phyloP scores from a whole-genome alignment of 345 rosid genomes.

The Lepidium aucheri region DNA sequence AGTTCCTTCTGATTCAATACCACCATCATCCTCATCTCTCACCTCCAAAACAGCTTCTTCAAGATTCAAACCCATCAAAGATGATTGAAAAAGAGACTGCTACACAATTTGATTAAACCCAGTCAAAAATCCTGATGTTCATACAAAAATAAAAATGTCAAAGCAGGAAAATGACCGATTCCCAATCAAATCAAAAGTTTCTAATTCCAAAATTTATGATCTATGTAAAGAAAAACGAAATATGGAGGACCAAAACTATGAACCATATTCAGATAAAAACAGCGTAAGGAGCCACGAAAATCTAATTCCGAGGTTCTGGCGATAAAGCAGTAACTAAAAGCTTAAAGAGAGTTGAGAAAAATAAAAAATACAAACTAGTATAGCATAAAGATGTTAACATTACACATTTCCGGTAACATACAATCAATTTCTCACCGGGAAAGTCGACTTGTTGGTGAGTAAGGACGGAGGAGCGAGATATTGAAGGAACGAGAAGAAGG shows the following conservation, averaged over 20 bases:
- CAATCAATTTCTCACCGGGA: not conserved
- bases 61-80: conserved; percentile 37
- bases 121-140: conserved; percentile 3
- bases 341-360: not conserved
- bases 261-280: not conserved
- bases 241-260: not conserved
- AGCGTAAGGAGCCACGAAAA: not conserved
- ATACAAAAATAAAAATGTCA: not conserved
- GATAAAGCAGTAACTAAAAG: not conserved
- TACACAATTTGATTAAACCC: not conserved
- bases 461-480: not conserved
- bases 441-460: not conserved
- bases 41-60: conserved; percentile 26
- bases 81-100: not conserved
- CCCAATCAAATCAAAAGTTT: not conserved
- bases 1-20: conserved; percentile 21
- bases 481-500: not conserved
- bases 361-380: not conserved
- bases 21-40: conserved; percentile 5
- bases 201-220: not conserved
- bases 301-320: not conserved
- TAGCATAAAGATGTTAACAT: not conserved
- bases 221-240: not conserved
- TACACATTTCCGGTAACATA: not conserved
- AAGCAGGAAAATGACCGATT: not conserved